Percentiles rank a stretch among this genome's conserved stretches.
Evolutionary conservation across 257 asterid species (phyloP).

Genomic region (Craterostigma plantagineum): DNA sequence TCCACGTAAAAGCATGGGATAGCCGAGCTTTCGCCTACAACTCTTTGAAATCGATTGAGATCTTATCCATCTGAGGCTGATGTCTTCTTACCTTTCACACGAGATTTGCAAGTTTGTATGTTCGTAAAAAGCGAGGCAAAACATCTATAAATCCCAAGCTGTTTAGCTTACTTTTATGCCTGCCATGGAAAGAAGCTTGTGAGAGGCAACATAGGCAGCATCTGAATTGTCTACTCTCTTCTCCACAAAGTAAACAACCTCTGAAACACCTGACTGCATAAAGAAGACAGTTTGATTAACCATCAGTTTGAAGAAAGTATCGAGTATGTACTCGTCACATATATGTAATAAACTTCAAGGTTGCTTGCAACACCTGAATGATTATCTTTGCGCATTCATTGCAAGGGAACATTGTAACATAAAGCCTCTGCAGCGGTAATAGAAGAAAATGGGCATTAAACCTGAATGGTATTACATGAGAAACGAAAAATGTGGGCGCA

Average conservation of each 20-base stretch:
- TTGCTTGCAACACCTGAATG: conserved; percentile 46
- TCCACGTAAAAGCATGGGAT: too few species aligned
- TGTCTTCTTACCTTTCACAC: conserved; percentile 56
- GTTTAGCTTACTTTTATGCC: conserved; percentile 52
- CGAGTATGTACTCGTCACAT: too few species aligned
- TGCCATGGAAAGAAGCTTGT: conserved; percentile 68
- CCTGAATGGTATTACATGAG: conserved; percentile 1
- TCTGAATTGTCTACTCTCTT: conserved; percentile 48
- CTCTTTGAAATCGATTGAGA: conserved; percentile 43
- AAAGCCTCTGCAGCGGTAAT: conserved; percentile 54
- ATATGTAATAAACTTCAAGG: neutral
- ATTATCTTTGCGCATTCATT: conserved; percentile 87
- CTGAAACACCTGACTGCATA: conserved; percentile 86
- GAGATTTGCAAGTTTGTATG: neutral
- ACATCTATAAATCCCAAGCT: neutral
- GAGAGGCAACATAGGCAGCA: conserved; percentile 55
- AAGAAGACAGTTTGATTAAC: neutral
- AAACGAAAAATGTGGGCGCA: too few species aligned
- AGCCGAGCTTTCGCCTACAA: conserved; percentile 15
- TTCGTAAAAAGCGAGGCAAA: neutral
- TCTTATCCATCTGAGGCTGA: conserved; percentile 55
- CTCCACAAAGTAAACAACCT: conserved; percentile 74
- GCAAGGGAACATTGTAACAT: conserved; percentile 94
- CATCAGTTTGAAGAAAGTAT: neutral
- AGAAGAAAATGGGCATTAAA: conserved; percentile 8